A percentile compares a stretch with the other conserved stretches of the same genome.
Evolutionary conservation across 176 grass and related monocot species (phyloP).

Genomic region (Raddia distichophylla): DNA sequence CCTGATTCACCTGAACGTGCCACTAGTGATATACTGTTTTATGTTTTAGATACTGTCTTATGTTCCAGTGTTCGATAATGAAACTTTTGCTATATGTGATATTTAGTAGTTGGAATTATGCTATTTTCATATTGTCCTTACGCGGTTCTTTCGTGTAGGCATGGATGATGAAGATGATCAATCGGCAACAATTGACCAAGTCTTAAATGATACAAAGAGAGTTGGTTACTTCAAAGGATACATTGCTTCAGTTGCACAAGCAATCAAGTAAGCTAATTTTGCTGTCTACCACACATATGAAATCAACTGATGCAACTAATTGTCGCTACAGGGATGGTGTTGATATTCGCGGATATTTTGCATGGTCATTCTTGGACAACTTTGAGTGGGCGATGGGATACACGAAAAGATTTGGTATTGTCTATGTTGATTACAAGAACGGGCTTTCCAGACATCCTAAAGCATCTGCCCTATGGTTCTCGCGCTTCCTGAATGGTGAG

Average conservation of each 20-base stretch:
- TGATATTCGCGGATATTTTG: conserved; percentile 85
- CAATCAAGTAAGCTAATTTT: conserved; percentile 65
- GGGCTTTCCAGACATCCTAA: conserved; percentile 67
- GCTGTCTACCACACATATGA: neutral
- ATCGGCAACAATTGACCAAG: conserved; percentile 56
- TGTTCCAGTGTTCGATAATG: neutral
- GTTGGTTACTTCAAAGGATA: conserved; percentile 87
- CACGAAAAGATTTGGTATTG: conserved; percentile 83
- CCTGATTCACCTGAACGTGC: no score
- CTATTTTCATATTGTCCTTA: conserved; percentile 18
- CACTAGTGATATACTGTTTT: neutral
- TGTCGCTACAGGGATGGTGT: conserved; percentile 65
- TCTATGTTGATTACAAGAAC: conserved; percentile 87
- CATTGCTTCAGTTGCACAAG: conserved; percentile 60
- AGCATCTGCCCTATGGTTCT: conserved; percentile 70
- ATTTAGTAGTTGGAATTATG: neutral
- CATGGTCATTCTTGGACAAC: conserved; percentile 94
- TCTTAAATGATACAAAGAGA: conserved; percentile 78
- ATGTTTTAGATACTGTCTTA: neutral
- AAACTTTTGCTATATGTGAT: neutral
- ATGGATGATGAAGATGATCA: conserved; percentile 95
- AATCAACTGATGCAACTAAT: conserved; percentile 21
- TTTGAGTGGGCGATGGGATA: conserved; percentile 98
- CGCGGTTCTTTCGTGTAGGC: conserved; percentile 48
- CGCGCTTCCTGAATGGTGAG: conserved; percentile 57